Conservation (phyloP, 768 basidiomycete genomes). For the Chalciporus sphaerocephalus region DNA sequence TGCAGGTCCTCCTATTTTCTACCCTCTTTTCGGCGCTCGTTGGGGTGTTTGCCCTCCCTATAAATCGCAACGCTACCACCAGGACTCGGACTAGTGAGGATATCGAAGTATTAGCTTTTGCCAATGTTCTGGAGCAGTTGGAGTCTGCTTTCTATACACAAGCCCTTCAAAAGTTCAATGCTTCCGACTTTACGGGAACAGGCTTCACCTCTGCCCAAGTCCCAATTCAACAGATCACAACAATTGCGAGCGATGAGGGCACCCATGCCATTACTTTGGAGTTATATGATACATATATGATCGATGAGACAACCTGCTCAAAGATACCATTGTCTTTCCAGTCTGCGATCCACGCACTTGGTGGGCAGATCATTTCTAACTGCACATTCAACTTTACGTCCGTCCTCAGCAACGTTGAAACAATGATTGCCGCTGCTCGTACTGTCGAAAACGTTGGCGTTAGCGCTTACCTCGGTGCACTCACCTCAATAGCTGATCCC, state of each 20-base stretch:
- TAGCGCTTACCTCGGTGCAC: conserved; percentile 70
- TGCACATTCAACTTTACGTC: conserved; percentile 69
- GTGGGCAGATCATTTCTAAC: conserved; percentile 46
- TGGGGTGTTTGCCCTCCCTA: conserved; percentile 7
- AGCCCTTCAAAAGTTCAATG: conserved; percentile 60
- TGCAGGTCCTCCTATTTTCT: conserved; percentile 1
- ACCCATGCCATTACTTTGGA: conserved; percentile 55
- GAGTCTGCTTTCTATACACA: conserved; percentile 67
- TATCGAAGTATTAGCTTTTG: conserved; percentile 69
- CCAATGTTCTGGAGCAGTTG: conserved; percentile 69
- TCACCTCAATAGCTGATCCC: conserved; percentile 57
- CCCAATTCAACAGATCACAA: conserved; percentile 56
- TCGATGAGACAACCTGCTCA: background rate
- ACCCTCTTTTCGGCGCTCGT: background rate
- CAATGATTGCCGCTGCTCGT: conserved; percentile 69
- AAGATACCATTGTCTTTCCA: conserved; percentile 15
- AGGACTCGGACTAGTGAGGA: conserved; percentile 1
- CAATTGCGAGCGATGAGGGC: conserved; percentile 59
- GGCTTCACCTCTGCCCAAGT: conserved; percentile 56
- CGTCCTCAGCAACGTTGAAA: conserved; percentile 58
- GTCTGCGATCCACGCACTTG: conserved; percentile 50
- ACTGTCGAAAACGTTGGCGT: conserved; percentile 76
- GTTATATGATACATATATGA: conserved; percentile 28
- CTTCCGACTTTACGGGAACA: conserved; percentile 57
- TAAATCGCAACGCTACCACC: conserved; percentile 3